Base-by-base conservation (phyloP, 345 rosid genomes). In the Melastoma malabathricum region DNA sequence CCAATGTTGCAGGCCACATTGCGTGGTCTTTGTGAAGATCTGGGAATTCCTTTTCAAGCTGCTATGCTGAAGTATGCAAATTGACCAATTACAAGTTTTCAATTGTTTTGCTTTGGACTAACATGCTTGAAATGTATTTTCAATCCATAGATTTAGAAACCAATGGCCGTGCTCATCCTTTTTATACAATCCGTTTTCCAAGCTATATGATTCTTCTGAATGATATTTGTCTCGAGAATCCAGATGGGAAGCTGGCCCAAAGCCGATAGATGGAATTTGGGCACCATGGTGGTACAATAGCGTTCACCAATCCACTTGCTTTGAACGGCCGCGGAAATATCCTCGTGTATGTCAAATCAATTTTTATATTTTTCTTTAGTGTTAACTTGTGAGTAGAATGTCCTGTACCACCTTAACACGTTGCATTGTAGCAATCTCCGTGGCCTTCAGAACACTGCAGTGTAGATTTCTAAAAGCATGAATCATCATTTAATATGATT, bases 171-270 rank as follows among this genome's bases (percentile, higher is more conserved):
- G 9, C 38, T 31, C 10, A 9, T 31, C 38, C 38, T 31, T 31
- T 31, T 31, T 31, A 31, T 5, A 6, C 31, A 27, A 27, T 31
- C 10, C 38, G 3, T 31, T 51, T 51, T 15, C 17, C 44, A 8
- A 51, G 16, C 39, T 51, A 34, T 43, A 31, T 50, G 29, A 22
- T 50, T 4, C 19, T 23, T 38, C 19, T 68, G 48, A 60, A 44
- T 51, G 46, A 25, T 60, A 46, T 53, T 12, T 15, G 45, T 43
- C 48, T 10, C 41, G 27, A 50, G 57, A n/a, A 39, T 60, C 59
- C 75, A 87, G 97, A 67, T 88, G 94, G 97, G 76, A 82, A 60
- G 84, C 86, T 76, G 94, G 92, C 64, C 84, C 97, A n/a, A 88
- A 80, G 69, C 70, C 76, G 25, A 52, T 79, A 41, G 94, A 84